Conservation (phyloP, 257 asterid species). For the Solanum tarijense region DNA sequence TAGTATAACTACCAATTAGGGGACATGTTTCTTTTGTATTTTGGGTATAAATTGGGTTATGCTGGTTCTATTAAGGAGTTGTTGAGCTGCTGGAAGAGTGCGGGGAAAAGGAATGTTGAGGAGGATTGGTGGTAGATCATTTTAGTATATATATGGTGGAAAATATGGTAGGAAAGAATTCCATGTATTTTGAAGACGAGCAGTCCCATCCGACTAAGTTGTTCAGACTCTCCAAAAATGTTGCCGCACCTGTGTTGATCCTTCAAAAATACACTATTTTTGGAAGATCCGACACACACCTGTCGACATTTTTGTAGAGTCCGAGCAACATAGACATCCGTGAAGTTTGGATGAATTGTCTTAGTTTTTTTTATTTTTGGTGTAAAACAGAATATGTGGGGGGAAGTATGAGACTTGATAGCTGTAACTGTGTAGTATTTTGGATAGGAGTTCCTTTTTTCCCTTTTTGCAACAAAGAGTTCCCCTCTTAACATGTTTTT, state of each 20-base stretch:
- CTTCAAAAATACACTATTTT: no score
- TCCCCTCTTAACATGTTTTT: neutral
- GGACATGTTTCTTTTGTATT: neutral
- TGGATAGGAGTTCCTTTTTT: neutral
- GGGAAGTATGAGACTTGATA: neutral
- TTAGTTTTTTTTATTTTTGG: neutral
- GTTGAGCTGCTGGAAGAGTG: neutral
- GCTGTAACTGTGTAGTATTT: neutral
- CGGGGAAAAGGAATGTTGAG: neutral
- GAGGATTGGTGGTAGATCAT: neutral
- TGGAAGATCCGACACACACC: no score
- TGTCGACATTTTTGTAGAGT: no score
- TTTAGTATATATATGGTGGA: neutral
- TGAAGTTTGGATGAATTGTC: neutral
- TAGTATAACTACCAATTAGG: neutral
- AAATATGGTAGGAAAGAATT: neutral
- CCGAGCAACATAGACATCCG: no score
- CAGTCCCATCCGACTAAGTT: neutral
- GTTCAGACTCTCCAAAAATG: no score
- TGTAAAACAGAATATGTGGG: neutral
- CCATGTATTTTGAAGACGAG: neutral
- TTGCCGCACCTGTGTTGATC: no score
- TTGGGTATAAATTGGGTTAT: neutral
- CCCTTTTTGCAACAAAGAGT: neutral
- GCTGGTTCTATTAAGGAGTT: neutral